These are phyloP conservation scores for Cutaneotrichosporon dermatis DNA, from an alignment of 1,284 basidiomycete genomes.

Conservation along the genomic window DNA sequence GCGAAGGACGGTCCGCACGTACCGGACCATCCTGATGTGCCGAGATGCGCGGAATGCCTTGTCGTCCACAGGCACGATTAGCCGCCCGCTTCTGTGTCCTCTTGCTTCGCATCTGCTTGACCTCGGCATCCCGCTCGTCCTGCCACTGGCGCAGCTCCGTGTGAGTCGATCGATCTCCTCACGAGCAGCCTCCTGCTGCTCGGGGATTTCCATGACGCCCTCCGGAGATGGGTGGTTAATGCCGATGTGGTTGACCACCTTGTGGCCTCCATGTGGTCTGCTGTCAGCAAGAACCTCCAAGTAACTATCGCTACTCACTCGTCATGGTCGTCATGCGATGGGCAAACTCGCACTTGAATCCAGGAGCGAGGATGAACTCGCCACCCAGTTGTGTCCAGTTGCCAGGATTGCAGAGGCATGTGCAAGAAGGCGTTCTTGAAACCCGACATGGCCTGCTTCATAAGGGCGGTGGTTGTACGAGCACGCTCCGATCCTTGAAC, in stretches of 20 bases:
- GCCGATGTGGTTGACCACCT: slow-evolving; percentile 13
- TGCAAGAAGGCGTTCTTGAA: slow-evolving; percentile 41
- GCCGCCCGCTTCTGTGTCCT: neutral
- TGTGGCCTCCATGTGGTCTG: slow-evolving; percentile 48
- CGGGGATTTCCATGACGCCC: neutral
- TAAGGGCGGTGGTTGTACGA: neutral
- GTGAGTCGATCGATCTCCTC: slow-evolving; percentile 7
- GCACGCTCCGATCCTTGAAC: neutral
- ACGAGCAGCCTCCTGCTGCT: slow-evolving; percentile 2
- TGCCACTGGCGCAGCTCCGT: neutral
- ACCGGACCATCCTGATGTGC: slow-evolving; percentile 5
- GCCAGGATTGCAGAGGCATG: slow-evolving; percentile 41
- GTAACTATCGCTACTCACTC: slow-evolving; percentile 22
- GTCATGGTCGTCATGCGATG: slow-evolving; percentile 48
- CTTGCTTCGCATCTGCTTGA: slow-evolving; percentile 8
- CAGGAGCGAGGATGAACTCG: slow-evolving; percentile 42
- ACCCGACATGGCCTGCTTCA: slow-evolving; percentile 15
- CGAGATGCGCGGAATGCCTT: neutral
- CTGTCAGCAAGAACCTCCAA: neutral
- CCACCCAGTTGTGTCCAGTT: slow-evolving; percentile 46
- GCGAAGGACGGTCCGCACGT: slow-evolving; percentile 2
- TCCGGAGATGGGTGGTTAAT: neutral
- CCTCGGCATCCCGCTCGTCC: slow-evolving; percentile 7
- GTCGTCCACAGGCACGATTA: neutral
- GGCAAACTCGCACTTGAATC: slow-evolving; percentile 43